Conservation (phyloP, 2,329 filamentous ascomycete genomes). For the Trichothecium roseum region DNA sequence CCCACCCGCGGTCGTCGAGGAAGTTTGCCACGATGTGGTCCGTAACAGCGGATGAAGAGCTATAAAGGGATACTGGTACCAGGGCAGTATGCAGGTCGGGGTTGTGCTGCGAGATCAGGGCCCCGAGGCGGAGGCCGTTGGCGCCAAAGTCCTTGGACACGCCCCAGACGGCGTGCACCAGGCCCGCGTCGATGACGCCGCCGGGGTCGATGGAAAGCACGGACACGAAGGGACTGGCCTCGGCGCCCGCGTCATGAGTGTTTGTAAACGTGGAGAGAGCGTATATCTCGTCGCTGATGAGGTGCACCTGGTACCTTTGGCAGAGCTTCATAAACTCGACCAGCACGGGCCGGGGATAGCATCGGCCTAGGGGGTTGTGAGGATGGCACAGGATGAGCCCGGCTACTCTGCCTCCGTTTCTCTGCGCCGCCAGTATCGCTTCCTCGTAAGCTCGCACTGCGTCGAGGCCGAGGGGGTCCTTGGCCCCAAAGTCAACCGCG, state of each 20-base stretch:
- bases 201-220: conserved; percentile 29
- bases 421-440: conserved; percentile 25
- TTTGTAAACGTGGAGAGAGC: conserved; percentile 41
- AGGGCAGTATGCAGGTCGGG: conserved; percentile 25
- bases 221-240: conserved; percentile 28
- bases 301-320: conserved; percentile 34
- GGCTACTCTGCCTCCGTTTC: conserved; percentile 27
- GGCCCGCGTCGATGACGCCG: conserved; percentile 33
- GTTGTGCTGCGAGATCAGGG: conserved; percentile 37
- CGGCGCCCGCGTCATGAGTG: conserved; percentile 13
- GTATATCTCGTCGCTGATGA: conserved; percentile 41
- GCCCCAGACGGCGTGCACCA: conserved; percentile 40
- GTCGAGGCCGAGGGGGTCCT: conserved; percentile 27
- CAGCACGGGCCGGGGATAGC: conserved; percentile 29
- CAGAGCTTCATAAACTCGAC: conserved; percentile 35
- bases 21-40: conserved; percentile 29
- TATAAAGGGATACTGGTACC: conserved; percentile 25
- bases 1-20: conserved; percentile 31
- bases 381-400: conserved; percentile 40
- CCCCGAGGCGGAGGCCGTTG: conserved; percentile 43
- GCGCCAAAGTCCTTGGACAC: conserved; percentile 44
- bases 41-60: conserved; percentile 31
- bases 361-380: conserved; percentile 40
- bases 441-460: conserved; percentile 26
- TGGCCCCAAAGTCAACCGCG: conserved; percentile 29